These are phyloP conservation scores for Colletotrichum lupini DNA, from an alignment of 2,329 filamentous ascomycete species.

Conservation along the genomic window DNA sequence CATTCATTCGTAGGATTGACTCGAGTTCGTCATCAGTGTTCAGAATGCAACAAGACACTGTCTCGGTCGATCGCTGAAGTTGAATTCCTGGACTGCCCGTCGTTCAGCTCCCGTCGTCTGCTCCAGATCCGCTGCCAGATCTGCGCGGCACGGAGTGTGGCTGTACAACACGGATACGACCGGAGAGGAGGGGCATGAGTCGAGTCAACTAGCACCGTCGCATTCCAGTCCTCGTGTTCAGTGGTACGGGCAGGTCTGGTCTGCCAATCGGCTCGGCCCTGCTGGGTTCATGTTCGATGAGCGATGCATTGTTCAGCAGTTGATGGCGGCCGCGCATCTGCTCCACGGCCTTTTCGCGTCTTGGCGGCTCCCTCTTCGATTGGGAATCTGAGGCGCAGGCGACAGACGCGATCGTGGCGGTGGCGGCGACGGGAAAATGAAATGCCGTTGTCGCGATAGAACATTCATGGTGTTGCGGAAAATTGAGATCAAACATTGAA, in stretches of 20 bases:
- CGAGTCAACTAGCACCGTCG: constrained; percentile 8
- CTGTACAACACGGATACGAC: constrained; percentile 11
- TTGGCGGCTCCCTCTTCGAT: not conserved
- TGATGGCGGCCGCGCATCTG: not conserved
- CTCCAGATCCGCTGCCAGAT: not conserved
- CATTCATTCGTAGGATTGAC: not conserved
- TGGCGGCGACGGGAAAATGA: not conserved
- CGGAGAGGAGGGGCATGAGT: not conserved
- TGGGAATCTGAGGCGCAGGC: not conserved
- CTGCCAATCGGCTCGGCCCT: not conserved
- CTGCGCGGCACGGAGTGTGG: not conserved
- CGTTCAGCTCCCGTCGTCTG: not conserved
- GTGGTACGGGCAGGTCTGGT: not conserved
- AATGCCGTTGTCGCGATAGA: not conserved
- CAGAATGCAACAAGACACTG: constrained; percentile 28
- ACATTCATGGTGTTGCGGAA: not conserved
- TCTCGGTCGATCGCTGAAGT: constrained; percentile 7
- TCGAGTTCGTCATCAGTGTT: constrained; percentile 19
- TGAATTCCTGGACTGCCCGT: not conserved
- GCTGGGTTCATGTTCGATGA: not conserved
- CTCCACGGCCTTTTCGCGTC: not conserved
- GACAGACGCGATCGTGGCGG: not conserved
- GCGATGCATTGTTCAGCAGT: too few species aligned
- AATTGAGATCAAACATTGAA: not conserved
- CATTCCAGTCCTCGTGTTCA: not conserved